phyloP scores from a whole-genome alignment of 371 early-diverging fungal genomes.

The Rhizopus microsporus region DNA sequence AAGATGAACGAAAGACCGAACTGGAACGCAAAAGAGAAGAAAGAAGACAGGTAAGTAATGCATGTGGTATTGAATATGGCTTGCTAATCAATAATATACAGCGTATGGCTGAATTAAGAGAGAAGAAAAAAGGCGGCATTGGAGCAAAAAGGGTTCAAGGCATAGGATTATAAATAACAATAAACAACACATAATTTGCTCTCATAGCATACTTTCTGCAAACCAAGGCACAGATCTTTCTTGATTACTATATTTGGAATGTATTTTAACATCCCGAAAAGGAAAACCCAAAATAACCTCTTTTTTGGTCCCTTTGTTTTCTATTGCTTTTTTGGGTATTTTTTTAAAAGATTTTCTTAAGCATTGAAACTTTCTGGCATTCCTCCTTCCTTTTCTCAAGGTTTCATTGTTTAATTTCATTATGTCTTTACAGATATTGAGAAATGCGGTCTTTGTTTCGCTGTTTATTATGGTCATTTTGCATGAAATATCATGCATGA shows the following conservation, averaged over 20 bases:
- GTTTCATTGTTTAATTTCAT: background rate
- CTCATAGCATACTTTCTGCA: background rate
- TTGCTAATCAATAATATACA: constrained; percentile 6
- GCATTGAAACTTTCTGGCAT: background rate
- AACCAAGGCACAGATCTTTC: too few relatives aligned
- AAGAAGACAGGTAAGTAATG: constrained; percentile 49
- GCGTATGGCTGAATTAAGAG: constrained; percentile 62
- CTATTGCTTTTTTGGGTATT: background rate
- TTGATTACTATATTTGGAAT: too few relatives aligned
- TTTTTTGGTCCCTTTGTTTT: background rate
- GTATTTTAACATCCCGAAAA: too few relatives aligned
- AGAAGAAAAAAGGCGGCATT: constrained; percentile 49
- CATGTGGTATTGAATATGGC: too few relatives aligned
- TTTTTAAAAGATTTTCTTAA: background rate
- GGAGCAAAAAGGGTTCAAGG: constrained; percentile 54
- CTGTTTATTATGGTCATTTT: background rate
- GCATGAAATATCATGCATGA: constrained; percentile 4
- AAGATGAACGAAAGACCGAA: constrained; percentile 57
- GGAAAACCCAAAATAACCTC: background rate
- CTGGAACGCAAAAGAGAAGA: constrained; percentile 63
- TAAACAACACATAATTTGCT: constrained; percentile 15
- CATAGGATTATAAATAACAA: background rate
- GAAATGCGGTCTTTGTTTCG: constrained; percentile 3
- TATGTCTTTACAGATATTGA: background rate
- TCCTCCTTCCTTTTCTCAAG: background rate